These are phyloP conservation scores for Sergeia podlipaevii DNA, from an alignment of 208 protist genomes.

Conservation along the genomic window DNA sequence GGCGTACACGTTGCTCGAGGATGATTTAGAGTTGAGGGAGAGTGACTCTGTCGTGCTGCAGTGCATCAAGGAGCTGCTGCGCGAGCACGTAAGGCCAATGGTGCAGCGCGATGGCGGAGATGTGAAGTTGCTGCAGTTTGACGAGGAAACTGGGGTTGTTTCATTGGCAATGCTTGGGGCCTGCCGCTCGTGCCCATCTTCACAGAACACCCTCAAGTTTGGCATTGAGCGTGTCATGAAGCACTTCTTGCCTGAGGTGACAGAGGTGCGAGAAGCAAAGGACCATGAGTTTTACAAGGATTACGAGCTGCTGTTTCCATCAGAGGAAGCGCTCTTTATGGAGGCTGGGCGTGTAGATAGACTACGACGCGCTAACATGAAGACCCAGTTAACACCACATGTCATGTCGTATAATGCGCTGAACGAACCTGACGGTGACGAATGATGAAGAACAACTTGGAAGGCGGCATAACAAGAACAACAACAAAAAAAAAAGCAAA, in stretches of 20 bases:
- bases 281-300: constrained; percentile 81
- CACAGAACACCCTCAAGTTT: constrained; percentile 86
- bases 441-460: constrained; percentile 2
- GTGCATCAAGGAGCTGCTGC: constrained; percentile 93
- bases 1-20: constrained; percentile 80
- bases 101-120: constrained; percentile 93
- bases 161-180: constrained; percentile 89
- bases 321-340: constrained; percentile 70
- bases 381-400: constrained; percentile 33
- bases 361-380: constrained; percentile 45
- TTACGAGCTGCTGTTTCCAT: constrained; percentile 75
- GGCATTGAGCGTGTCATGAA: constrained; percentile 91
- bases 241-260: constrained; percentile 92
- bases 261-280: constrained; percentile 68
- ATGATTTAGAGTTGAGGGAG: constrained; percentile 67
- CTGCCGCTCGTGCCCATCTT: constrained; percentile 88
- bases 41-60: constrained; percentile 86
- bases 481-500: background rate
- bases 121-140: constrained; percentile 84
- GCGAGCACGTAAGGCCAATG: constrained; percentile 89
- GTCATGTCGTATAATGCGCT: constrained; percentile 73
- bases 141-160: constrained; percentile 85
- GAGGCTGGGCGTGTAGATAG: constrained; percentile 63
- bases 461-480: background rate
- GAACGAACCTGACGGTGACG: constrained; percentile 83